These are phyloP conservation scores for Stenocarpella maydis DNA, from an alignment of 2,329 filamentous ascomycete genomes.

Conservation along the genomic window DNA sequence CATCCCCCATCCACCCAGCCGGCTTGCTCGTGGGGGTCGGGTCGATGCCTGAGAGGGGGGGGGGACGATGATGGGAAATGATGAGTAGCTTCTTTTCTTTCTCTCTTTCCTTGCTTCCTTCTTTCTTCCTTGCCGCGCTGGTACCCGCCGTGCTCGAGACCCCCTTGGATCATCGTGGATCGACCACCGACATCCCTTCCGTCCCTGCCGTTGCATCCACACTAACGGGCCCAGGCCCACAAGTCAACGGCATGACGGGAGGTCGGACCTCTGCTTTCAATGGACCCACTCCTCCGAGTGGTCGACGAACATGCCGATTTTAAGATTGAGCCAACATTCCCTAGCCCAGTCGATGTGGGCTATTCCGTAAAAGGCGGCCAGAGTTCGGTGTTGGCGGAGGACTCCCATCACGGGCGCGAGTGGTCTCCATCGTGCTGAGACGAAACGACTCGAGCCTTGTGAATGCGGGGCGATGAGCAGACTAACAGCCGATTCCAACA, in stretches of 20 bases:
- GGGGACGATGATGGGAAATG: not conserved
- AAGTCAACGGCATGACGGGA: slow-evolving; percentile 16
- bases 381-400: not conserved
- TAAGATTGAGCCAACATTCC: slow-evolving; percentile 26
- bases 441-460: slow-evolving; percentile 15
- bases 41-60: no score
- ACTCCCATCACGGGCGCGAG: not conserved
- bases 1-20: not conserved
- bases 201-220: slow-evolving; percentile 18
- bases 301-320: slow-evolving; percentile 22
- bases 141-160: not conserved
- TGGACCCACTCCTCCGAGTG: slow-evolving; percentile 22
- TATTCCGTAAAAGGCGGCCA: slow-evolving; percentile 6
- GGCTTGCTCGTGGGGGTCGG: not conserved
- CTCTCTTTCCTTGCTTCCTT: not conserved
- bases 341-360: slow-evolving; percentile 7
- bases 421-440: slow-evolving; percentile 17
- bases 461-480: slow-evolving; percentile 4
- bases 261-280: slow-evolving; percentile 8
- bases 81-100: not conserved
- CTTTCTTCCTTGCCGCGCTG: slow-evolving; percentile 9
- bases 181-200: slow-evolving; percentile 14
- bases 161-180: slow-evolving; percentile 16
- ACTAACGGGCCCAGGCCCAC: slow-evolving; percentile 17
- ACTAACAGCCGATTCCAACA: slow-evolving; percentile 17